Evolutionary conservation across 106 monocot species (phyloP), one percentile per base, ranked within the genome.

Genomic region (Phalaenopsis aphrodite): DNA sequence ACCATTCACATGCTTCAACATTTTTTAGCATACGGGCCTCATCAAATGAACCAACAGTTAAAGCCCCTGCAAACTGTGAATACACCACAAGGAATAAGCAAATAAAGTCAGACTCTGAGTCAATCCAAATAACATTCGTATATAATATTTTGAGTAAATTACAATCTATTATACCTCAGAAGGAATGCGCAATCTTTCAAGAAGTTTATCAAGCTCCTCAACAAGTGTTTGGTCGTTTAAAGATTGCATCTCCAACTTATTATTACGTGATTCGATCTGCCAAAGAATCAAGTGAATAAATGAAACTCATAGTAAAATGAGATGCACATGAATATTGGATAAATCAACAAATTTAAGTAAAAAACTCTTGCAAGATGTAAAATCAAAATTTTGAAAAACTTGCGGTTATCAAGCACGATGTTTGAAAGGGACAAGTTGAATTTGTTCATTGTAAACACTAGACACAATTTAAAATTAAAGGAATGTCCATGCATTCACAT

Each of bases 1-100:
- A 88, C 98, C 98, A 99, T 88, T 99, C 98, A 79, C 94, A 99
- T 74, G 94, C 92, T 83, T 99, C 98, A 55, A 99, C 87, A 85
- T 89, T 99, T 82, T 95, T 94, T 65, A 95, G 86, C 98, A 99
- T 99, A 9, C 92, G 86, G 17, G 94, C 83, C 78, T 94, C 98
- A 78, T 99, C 94, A 84, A 99, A 99, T 75, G 91, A 95, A 69
- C 94, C 94, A 78, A 91, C 93, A 84, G 91, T 99, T 82, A 99
- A 42, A 82, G 89, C 90, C 88, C 87, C 87, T 80, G 94, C 93
- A 88, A 87, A 99, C 98, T 99, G 88, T 55, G 64, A 75, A 56
- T 2, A 49, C 5, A 61, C 61, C 21, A 23, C 21, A 23, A 75
- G 18, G 23, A 73, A 73, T 8, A 78, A 42, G 19, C 48, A 78